Conservation (phyloP, 108 stramenopile species). For the Nitzschia sp. region DNA sequence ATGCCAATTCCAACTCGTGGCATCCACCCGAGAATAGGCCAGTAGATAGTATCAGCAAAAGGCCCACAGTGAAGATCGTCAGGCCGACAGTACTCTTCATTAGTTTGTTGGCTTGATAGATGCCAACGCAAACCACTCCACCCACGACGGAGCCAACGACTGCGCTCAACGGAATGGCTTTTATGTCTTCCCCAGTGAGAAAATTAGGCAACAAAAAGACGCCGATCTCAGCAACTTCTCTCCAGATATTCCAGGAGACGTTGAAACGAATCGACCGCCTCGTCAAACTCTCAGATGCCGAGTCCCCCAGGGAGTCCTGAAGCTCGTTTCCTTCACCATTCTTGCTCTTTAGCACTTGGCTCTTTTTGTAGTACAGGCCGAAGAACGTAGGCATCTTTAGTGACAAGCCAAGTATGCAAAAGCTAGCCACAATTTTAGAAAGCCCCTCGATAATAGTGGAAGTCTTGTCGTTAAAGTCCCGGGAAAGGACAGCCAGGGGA, state of each 20-base stretch:
- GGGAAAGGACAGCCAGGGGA: slow-evolving; percentile 63
- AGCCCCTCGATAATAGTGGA: slow-evolving; percentile 76
- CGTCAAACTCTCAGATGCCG: slow-evolving; percentile 46
- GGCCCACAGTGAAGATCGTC: slow-evolving; percentile 55
- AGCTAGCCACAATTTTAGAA: slow-evolving; percentile 73
- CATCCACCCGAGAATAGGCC: slow-evolving; percentile 77
- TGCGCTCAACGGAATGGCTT: slow-evolving; percentile 72
- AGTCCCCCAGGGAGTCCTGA: slow-evolving; percentile 12
- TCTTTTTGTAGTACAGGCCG: slow-evolving; percentile 61
- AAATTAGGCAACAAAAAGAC: slow-evolving; percentile 84
- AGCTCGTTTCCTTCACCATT: slow-evolving; percentile 32
- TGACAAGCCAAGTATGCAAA: slow-evolving; percentile 73
- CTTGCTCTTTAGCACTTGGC: slow-evolving; percentile 26
- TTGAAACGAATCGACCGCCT: slow-evolving; percentile 79
- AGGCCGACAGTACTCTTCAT: slow-evolving; percentile 59
- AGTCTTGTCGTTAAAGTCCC: slow-evolving; percentile 47
- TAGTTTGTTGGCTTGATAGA: slow-evolving; percentile 65
- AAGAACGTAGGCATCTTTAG: slow-evolving; percentile 79
- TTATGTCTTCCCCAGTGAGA: slow-evolving; percentile 57
- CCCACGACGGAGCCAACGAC: slow-evolving; percentile 65
- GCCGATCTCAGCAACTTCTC: slow-evolving; percentile 84
- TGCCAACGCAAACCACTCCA: slow-evolving; percentile 41
- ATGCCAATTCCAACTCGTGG: slow-evolving; percentile 71
- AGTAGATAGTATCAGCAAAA: slow-evolving; percentile 61
- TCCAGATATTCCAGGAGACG: slow-evolving; percentile 88